Percentiles rank a stretch among this genome's conserved stretches.
Evolutionary conservation across 1,284 basidiomycete genomes (phyloP).

Genomic region (Austroboletus sp.): DNA sequence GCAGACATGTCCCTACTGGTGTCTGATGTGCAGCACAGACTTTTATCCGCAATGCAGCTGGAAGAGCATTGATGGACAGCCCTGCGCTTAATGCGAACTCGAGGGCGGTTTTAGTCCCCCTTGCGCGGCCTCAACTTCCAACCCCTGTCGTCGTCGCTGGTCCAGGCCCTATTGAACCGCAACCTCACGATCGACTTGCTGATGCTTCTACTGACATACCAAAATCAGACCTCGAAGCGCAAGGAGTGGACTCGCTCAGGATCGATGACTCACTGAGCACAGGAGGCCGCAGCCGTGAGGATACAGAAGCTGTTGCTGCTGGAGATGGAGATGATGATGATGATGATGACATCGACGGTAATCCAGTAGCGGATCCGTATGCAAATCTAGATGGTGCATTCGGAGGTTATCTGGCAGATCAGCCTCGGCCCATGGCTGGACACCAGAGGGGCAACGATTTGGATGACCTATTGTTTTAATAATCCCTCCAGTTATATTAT

Average conservation of each 20-base stretch:
- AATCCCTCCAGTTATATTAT: background rate
- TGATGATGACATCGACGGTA: slow-evolving; percentile 33
- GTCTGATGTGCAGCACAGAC: slow-evolving; percentile 45
- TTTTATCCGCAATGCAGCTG: slow-evolving; percentile 73
- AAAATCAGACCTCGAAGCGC: slow-evolving; percentile 15
- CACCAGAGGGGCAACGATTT: slow-evolving; percentile 26
- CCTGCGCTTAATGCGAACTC: slow-evolving; percentile 73
- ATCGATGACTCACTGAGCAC: background rate
- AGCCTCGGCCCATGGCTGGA: slow-evolving; percentile 49
- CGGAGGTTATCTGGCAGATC: slow-evolving; percentile 57
- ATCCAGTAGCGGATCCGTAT: slow-evolving; percentile 54
- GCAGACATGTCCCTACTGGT: background rate
- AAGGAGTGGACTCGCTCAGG: slow-evolving; percentile 9
- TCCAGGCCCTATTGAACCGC: slow-evolving; percentile 60
- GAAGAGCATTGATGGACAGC: slow-evolving; percentile 67
- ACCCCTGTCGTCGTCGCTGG: slow-evolving; percentile 48
- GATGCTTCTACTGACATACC: slow-evolving; percentile 20
- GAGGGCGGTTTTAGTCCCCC: slow-evolving; percentile 60
- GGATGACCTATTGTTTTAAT: slow-evolving; percentile 51
- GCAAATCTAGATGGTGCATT: slow-evolving; percentile 69
- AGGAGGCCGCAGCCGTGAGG: slow-evolving; percentile 7
- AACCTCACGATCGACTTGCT: slow-evolving; percentile 14
- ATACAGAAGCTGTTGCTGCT: slow-evolving; percentile 19
- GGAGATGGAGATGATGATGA: slow-evolving; percentile 30
- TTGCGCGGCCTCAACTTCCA: slow-evolving; percentile 49